Evolutionary conservation across 2,329 filamentous ascomycete species (phyloP).

Genomic region (Venturia asperata): DNA sequence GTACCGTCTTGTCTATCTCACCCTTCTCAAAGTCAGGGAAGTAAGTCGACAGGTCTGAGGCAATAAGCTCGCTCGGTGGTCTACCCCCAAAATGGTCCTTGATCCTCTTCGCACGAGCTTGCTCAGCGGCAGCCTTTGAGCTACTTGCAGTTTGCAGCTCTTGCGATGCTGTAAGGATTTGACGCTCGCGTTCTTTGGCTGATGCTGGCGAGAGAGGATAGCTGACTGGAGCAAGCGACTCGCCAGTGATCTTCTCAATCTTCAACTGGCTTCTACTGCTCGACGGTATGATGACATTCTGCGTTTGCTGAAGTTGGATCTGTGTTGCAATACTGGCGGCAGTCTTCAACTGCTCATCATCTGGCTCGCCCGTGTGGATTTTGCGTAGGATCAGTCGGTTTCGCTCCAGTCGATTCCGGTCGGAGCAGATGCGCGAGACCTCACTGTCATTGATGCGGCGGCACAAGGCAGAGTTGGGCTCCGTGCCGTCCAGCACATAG

Average conservation of each 20-base stretch:
- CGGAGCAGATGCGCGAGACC: conserved; percentile 83
- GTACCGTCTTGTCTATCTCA: conserved; percentile 91
- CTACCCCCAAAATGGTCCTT: conserved; percentile 85
- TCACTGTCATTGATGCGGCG: conserved; percentile 79
- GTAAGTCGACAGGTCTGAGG: conserved; percentile 91
- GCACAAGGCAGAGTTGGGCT: conserved; percentile 74
- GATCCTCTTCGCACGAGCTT: conserved; percentile 46
- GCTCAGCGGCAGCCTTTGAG: conserved; percentile 29
- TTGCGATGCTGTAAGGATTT: conserved; percentile 4
- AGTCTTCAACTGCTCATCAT: conserved; percentile 74
- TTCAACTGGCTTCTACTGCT: conserved; percentile 79
- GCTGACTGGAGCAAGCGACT: conserved; percentile 76
- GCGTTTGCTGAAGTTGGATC: conserved; percentile 65
- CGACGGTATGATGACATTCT: conserved; percentile 49
- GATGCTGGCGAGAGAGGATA: conserved; percentile 81
- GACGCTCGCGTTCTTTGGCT: conserved; percentile 54
- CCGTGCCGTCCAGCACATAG: conserved; percentile 80
- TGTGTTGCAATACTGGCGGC: conserved; percentile 86
- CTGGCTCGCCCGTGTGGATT: conserved; percentile 86
- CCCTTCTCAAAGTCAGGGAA: conserved; percentile 93
- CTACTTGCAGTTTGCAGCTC: background rate
- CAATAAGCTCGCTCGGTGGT: conserved; percentile 94
- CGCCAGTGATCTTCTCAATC: conserved; percentile 81
- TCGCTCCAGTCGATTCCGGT: conserved; percentile 74
- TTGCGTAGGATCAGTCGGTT: conserved; percentile 86